Evolutionary conservation across 2,329 filamentous ascomycete genomes (phyloP), one percentile per base, ranked within the genome.

Genomic region (Xylariaceae sp.): DNA sequence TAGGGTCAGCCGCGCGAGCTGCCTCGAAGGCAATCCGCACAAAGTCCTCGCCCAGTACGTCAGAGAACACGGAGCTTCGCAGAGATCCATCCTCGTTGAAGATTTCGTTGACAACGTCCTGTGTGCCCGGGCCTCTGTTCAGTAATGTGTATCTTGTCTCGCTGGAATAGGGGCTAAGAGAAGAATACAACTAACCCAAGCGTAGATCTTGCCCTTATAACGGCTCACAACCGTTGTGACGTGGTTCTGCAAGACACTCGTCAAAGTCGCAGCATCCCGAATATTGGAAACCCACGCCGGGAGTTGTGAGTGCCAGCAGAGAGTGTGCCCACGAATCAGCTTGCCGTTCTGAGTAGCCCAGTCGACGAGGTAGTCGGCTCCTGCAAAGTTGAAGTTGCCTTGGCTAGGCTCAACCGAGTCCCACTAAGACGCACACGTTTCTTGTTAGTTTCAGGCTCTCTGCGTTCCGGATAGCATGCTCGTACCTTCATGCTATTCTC

Each of bases 1-100:
- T 67, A 2, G 88, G 86, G 71, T 90, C 88, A 11, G 85, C 87
- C 7, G 78, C 78, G 55, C 82, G 81, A 17, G 88, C 88, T 9
- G 88, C 83, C 55, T 82, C 78, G 75, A 90, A 91, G 41, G 88
- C 88, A 67, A 88, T 87, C 18, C 78, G 76, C 56, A 91, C 83
- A 68, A 87, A 90, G 71, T 82, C 81, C 74, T 89, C 86, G 50
- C 88, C 87, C 3, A 90, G 80, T 2, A 90, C 82, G 30, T 82
- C 78, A 66, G 78, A 87, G 76, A 88, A 90, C 66, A 89, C 84
- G 8, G 78, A 82, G 35, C 75, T 67, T 50, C 87, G 84, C 57
- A 88, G 76, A 2, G 71, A 75, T 41, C 85, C 86, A 66, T 85
- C 78, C 65, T 88, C 83, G 65, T 80, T 78, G 70, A 87, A 82